phyloP scores from a whole-genome alignment of 73 alveolate species.

The Loxodes magnus region DNA sequence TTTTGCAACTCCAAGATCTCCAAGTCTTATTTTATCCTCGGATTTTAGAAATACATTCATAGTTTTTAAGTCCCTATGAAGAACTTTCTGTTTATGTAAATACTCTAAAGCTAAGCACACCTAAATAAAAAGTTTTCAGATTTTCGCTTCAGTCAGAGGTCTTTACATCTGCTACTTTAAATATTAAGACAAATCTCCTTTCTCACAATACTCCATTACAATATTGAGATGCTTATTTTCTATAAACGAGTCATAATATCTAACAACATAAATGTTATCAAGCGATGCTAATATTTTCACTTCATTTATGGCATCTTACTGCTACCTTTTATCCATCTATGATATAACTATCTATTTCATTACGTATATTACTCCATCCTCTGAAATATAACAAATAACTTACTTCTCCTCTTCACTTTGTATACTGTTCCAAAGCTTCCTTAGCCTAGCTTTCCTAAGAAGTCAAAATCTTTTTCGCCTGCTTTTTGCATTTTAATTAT shows the following conservation, averaged over 20 bases:
- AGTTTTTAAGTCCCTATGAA: slow-evolving; percentile 81
- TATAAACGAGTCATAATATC: slow-evolving; percentile 75
- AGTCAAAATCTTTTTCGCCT: slow-evolving; percentile 44
- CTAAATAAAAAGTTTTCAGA: slow-evolving; percentile 76
- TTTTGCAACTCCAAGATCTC: slow-evolving; percentile 73
- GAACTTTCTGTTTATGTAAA: slow-evolving; percentile 64
- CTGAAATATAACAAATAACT: slow-evolving; percentile 8
- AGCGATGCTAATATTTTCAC: slow-evolving; percentile 32
- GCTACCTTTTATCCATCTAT: slow-evolving; percentile 18
- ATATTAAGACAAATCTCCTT: slow-evolving; percentile 72
- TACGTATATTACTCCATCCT: slow-evolving; percentile 37
- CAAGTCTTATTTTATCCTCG: slow-evolving; percentile 52
- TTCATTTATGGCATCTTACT: slow-evolving; percentile 37
- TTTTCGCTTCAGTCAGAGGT: slow-evolving; percentile 55
- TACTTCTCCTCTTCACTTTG: slow-evolving; percentile 66
- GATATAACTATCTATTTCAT: slow-evolving; percentile 48
- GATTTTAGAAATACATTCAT: slow-evolving; percentile 54
- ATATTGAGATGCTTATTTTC: slow-evolving; percentile 58
- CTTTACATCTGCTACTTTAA: slow-evolving; percentile 48
- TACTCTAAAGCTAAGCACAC: slow-evolving; percentile 62
- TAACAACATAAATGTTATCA: slow-evolving; percentile 51
- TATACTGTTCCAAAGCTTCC: slow-evolving; percentile 85
- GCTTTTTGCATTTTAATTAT: too few relatives aligned
- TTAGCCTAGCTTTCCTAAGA: slow-evolving; percentile 62
- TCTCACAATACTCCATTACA: slow-evolving; percentile 93